Evolutionary conservation across 2,329 filamentous ascomycete species (phyloP), one percentile per base, ranked within the genome.

Genomic region (Claviceps monticola): DNA sequence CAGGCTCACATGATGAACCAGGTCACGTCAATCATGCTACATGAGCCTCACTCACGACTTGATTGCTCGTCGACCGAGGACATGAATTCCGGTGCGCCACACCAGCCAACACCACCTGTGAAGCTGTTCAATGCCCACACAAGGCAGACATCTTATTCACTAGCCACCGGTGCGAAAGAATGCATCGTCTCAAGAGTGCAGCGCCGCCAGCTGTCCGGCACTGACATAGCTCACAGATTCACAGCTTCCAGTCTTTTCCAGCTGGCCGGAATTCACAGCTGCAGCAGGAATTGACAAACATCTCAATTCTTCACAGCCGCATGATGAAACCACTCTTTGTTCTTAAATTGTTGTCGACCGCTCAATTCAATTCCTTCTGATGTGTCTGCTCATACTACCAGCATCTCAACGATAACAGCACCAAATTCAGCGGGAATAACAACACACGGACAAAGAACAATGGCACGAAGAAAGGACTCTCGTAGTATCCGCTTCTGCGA

Each of bases 1-100:
- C 88, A 94, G 64, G 89, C 87, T 1, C 84, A 87, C 56, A 91
- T 94, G 80, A 86, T 95, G 60, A 76, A 71, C 36, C 70, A 79
- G 55, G 75, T 76, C 6, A 79, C 76, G 54, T 76, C 82, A 1
- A 87, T 93, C 59, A 79, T 89, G 57, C 75, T 93, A 17, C 86
- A 93, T 62, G 84, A 90, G 57, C 86, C 86, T 8, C 79, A 84
- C 52, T 90, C 86, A 4, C 84, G 88, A 59, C 74, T 91, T 17
- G 83, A 85, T 64, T 78, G 74, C 26, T 79, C 76, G 46, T 76
- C 75, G 5, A 74, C 75, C 2, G 70, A 74, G 9, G 68, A 71
- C 21, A 73, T 86, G 57, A 86, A 77, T 23, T 82, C 82, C 1
- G 88, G 83, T 61, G 82, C 83, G 7, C 79, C 79, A 3, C 77